phyloP scores from a whole-genome alignment of 768 basidiomycete species.

The Lactifluus rugatus region DNA sequence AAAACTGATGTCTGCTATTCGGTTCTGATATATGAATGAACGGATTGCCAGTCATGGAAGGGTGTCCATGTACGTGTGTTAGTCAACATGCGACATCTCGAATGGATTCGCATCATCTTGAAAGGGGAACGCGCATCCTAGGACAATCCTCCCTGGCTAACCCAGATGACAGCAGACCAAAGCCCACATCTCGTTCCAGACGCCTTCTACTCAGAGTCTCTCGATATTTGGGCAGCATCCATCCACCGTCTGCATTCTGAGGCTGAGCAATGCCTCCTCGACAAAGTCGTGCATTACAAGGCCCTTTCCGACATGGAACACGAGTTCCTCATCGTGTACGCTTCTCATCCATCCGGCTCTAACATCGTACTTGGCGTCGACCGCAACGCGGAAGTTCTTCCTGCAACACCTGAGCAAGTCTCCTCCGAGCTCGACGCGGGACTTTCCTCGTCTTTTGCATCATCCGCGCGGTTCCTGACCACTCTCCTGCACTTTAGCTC shows the following conservation, averaged over 20 bases:
- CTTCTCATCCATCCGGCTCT: slow-evolving; percentile 8
- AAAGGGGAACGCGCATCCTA: not conserved
- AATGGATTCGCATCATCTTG: not conserved
- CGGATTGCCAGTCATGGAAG: no score
- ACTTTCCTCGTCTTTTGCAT: not conserved
- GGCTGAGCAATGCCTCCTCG: slow-evolving; percentile 5
- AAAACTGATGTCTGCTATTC: no score
- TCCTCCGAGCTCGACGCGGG: not conserved
- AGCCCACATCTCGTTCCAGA: slow-evolving; percentile 4
- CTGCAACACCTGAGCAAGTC: not conserved
- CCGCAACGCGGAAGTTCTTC: slow-evolving; percentile 13
- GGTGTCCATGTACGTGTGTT: no score
- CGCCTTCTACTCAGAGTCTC: slow-evolving; percentile 4
- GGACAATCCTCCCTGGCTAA: not conserved
- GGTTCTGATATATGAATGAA: no score
- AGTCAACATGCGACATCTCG: not conserved
- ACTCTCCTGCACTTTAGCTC: slow-evolving; percentile 2
- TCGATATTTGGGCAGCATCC: slow-evolving; percentile 12
- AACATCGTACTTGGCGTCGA: slow-evolving; percentile 17
- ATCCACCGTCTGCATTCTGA: slow-evolving; percentile 4
- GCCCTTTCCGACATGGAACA: slow-evolving; percentile 18
- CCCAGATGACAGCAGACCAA: not conserved
- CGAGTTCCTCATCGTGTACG: slow-evolving; percentile 17
- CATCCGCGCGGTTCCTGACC: slow-evolving; percentile 9
- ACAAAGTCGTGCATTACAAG: slow-evolving; percentile 18